Evolutionary conservation across 2,329 filamentous ascomycete genomes (phyloP), one percentile per base, ranked within the genome.

Genomic region (Beauveria sp.): DNA sequence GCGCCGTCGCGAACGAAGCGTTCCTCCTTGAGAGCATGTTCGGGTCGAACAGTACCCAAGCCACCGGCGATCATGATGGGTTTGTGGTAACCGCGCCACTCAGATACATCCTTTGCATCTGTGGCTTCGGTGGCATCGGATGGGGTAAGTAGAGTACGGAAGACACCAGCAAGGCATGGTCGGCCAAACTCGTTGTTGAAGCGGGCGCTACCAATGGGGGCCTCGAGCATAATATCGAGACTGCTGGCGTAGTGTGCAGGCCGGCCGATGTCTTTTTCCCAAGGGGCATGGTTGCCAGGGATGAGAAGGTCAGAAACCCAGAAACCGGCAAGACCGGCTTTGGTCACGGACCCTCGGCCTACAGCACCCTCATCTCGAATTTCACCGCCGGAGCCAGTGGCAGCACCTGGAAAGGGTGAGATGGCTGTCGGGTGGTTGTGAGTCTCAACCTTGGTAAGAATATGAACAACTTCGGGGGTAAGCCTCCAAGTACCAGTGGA

Each of bases 131-230:
- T 61, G 14, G 57, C 56, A 8, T 63, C 61, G 61, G 89, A 81
- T 61, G 86, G 81, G 48, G 87, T 89, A 34, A 96, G 84, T 43
- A 99, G 82, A 1, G 94, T 99, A 63, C 93, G 84, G 80, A 99
- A 99, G 71, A 92, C 93, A 24, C 94, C 94, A 3, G 88, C 84
- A 14, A 96, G 88, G 70, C 88, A 92, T 41, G 94, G 93, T 43
- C 94, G 85, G 28, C 94, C 94, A 69, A 97, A 99, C 70, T 97
- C 94, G 71, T 99, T 99, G 79, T 97, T 97, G 80, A 96, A 97
- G 22, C 91, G 86, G 55, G 94, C 94, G 68, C 90, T 94, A 41
- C 94, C 94, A 67, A 99, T 94, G 0, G 94, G 94, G 0, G 92
- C 94, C 72, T 99, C 93, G 12, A 97, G 80, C 93, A 99, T 97